Conservation (phyloP, 305 asterid genomes). For the Coffea humblotiana region DNA sequence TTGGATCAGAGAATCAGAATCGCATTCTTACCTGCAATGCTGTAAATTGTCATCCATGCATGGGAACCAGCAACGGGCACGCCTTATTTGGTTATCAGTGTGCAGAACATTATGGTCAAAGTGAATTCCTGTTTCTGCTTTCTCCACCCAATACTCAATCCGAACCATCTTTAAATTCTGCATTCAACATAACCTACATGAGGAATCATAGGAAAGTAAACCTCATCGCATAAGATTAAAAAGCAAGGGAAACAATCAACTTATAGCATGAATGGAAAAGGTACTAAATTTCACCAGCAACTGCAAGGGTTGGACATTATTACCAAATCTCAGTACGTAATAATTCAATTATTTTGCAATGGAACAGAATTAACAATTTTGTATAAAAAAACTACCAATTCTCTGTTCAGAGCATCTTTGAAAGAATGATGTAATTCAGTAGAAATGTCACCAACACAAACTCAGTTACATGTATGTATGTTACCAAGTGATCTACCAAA, state of each 20-base stretch:
- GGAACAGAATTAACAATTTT: background rate
- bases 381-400: background rate
- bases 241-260: conserved; percentile 12
- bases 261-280: background rate
- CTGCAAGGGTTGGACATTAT: background rate
- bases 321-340: background rate
- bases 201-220: conserved; percentile 40
- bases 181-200: conserved; percentile 65
- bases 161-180: conserved; percentile 82
- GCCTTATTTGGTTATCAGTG: conserved; percentile 93
- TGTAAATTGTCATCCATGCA: conserved; percentile 94
- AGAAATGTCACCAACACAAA: background rate
- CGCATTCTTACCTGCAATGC: conserved; percentile 71
- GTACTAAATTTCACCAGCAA: background rate
- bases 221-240: conserved; percentile 35
- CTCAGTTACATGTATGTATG: background rate
- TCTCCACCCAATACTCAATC: conserved; percentile 98
- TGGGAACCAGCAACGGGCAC: conserved; percentile 99
- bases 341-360: background rate
- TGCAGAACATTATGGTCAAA: conserved; percentile 73
- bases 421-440: background rate
- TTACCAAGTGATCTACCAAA: background rate
- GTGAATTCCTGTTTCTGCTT: conserved; percentile 97
- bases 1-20: conserved; percentile 9
- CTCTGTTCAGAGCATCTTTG: background rate